phyloP scores from a whole-genome alignment of 257 asterid species.

The Prunella vulgaris region DNA sequence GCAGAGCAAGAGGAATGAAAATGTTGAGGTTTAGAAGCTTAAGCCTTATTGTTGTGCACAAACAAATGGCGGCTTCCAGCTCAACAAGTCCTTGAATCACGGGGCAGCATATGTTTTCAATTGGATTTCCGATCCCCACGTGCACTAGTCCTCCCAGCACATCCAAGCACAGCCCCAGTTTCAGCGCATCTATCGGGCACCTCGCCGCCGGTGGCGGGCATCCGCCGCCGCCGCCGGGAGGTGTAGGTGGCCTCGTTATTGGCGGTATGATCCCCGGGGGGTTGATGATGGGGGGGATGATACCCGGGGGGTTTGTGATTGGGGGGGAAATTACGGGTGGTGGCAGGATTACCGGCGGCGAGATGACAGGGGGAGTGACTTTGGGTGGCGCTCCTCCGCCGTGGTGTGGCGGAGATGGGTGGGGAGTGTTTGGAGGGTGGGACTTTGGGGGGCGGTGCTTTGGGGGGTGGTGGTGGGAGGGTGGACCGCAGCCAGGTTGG shows the following conservation, averaged over 20 bases:
- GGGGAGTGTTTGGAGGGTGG: slow-evolving; percentile 28
- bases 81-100: slow-evolving; percentile 82
- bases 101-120: slow-evolving; percentile 77
- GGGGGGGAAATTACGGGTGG: slow-evolving; percentile 43
- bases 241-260: slow-evolving; percentile 46
- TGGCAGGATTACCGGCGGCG: slow-evolving; percentile 39
- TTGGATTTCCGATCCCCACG: slow-evolving; percentile 73
- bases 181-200: slow-evolving; percentile 78
- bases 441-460: slow-evolving; percentile 33
- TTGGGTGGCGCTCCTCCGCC: slow-evolving; percentile 32
- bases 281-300: no score
- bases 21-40: slow-evolving; percentile 78
- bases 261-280: slow-evolving; percentile 49
- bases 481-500: slow-evolving; percentile 38
- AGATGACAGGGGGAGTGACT: slow-evolving; percentile 33
- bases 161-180: slow-evolving; percentile 84
- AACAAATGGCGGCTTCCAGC: slow-evolving; percentile 82
- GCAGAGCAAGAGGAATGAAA: slow-evolving; percentile 81
- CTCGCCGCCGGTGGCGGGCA: slow-evolving; percentile 36
- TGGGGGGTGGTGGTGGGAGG: slow-evolving; percentile 32
- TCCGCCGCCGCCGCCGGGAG: slow-evolving; percentile 37
- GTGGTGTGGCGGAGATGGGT: slow-evolving; percentile 25
- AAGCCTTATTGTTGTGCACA: slow-evolving; percentile 76
- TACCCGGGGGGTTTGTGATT: no score
- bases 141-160: slow-evolving; percentile 87